Evolutionary conservation across 2,329 filamentous ascomycete species (phyloP), one percentile per base, ranked within the genome.

Genomic region (Phialocephala sp.): DNA sequence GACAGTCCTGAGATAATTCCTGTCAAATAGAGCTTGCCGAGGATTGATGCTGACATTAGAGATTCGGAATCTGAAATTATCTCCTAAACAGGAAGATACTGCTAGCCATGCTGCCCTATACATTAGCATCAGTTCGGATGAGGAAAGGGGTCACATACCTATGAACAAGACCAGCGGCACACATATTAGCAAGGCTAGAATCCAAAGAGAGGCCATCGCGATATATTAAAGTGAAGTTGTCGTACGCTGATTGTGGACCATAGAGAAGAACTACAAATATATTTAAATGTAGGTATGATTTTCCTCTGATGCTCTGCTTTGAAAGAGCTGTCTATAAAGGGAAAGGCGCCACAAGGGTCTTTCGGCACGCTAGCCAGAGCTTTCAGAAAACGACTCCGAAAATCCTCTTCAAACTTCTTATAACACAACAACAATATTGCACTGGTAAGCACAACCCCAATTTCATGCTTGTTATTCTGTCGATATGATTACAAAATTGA

Each of bases 401-500:
- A 69, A 41, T 45, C 24, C 35, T 50, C 12, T 35, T 45, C 24
- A 52, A 43, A 27, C 22, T 54, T 59, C 41, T 36, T 58, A 54
- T 22, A 57, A 52, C 59, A 59, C 62, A 52, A 66, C 57, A 65
- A 59, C 58, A 41, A 57, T 24, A 61, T 37, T 24, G n/a, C 36
- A 57, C 20, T 59, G 65, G 65, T 66, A 66, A 66, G 64, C 61
- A 52, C 50, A 39, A 47, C 22, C 18, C 12, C 22, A 39, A 63
- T 24, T 63, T 58, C 14, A 47, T 24, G 39, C 39, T 45, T 62
- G 61, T 24, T 27, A 45, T 39, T 47, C 45, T 47, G 43, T 73
- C 78, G 75, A 78, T 77, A 91, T 91, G 89, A 91, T 88, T 87
- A 87, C 80, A 83, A 79, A 79, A 71, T 74, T 71, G 87, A 91